These are phyloP conservation scores for Leccinum fibrillosum DNA, from an alignment of 768 basidiomycete genomes.

Conservation along the genomic window DNA sequence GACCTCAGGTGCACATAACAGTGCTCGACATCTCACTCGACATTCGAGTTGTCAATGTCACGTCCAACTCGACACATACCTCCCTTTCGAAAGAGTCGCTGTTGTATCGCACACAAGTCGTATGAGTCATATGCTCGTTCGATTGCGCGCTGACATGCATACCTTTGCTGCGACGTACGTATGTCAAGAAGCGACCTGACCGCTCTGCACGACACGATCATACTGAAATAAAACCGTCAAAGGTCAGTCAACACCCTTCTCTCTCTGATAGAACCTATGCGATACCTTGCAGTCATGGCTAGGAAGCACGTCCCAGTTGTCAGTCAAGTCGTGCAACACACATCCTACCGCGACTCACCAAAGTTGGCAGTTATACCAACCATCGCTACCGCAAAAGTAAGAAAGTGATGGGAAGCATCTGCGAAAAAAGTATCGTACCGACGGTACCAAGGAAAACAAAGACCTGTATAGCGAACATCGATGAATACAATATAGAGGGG, in stretches of 20 bases:
- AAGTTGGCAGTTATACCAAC: background rate
- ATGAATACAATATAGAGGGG: background rate
- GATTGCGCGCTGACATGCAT: background rate
- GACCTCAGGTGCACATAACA: background rate
- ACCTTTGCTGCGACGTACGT: background rate
- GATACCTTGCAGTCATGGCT: slow-evolving; percentile 21
- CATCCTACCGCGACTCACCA: slow-evolving; percentile 10
- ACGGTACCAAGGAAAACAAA: slow-evolving; percentile 7
- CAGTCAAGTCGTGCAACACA: background rate
- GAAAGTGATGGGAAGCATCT: background rate
- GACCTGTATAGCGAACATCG: background rate
- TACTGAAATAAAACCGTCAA: slow-evolving; percentile 5
- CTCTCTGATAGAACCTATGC: background rate
- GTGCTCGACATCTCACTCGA: background rate
- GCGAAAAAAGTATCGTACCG: background rate
- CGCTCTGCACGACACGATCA: slow-evolving; percentile 15
- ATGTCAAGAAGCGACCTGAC: slow-evolving; percentile 17
- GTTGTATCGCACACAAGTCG: background rate
- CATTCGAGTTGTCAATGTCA: background rate
- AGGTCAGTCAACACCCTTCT: background rate
- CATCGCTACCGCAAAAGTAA: slow-evolving; percentile 5
- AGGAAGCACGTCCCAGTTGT: background rate
- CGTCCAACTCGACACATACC: background rate
- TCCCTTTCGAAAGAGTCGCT: background rate
- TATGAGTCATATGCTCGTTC: background rate